Conservation (phyloP, 768 basidiomycete species). For the Ramaria sp. region DNA sequence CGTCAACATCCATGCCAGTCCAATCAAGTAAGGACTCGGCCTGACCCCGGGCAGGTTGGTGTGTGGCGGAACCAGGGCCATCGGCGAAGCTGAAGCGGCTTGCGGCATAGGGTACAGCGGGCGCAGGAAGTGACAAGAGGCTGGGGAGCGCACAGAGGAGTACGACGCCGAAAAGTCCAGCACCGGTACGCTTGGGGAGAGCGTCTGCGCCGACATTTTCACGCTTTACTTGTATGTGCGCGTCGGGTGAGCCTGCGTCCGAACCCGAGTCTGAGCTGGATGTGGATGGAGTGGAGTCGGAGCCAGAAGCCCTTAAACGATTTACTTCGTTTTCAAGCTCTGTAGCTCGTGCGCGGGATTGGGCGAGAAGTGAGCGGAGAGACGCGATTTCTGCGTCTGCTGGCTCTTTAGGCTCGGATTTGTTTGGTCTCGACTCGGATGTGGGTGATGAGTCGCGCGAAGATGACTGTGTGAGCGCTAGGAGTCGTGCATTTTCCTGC, state of each 20-base stretch:
- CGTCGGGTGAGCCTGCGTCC: slow-evolving; percentile 2
- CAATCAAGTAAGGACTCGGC: slow-evolving; percentile 8
- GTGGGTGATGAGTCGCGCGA: slow-evolving; percentile 9
- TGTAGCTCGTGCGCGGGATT: slow-evolving; percentile 8
- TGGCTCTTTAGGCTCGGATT: slow-evolving; percentile 13
- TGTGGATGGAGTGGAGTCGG: slow-evolving; percentile 6
- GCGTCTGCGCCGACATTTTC: background rate
- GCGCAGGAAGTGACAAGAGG: slow-evolving; percentile 53
- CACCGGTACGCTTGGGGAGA: background rate
- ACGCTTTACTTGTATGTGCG: slow-evolving; percentile 5
- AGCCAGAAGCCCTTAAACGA: background rate
- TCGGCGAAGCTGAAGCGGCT: background rate
- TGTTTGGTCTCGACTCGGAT: background rate
- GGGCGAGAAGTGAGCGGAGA: slow-evolving; percentile 16
- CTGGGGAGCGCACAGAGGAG: slow-evolving; percentile 69
- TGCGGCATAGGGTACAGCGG: slow-evolving; percentile 6
- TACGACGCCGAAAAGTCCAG: slow-evolving; percentile 23
- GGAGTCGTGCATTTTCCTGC: slow-evolving; percentile 70
- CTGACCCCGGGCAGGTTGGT: background rate
- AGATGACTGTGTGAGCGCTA: slow-evolving; percentile 43
- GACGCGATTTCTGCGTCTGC: slow-evolving; percentile 17
- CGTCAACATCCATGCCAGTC: slow-evolving; percentile 8
- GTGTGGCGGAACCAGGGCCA: background rate
- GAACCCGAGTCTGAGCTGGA: slow-evolving; percentile 1
- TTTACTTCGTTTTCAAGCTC: slow-evolving; percentile 2